Evolutionary conservation across 495 filamentous ascomycete genomes (phyloP).

Genomic region (Lindgomyces ingoldianus): DNA sequence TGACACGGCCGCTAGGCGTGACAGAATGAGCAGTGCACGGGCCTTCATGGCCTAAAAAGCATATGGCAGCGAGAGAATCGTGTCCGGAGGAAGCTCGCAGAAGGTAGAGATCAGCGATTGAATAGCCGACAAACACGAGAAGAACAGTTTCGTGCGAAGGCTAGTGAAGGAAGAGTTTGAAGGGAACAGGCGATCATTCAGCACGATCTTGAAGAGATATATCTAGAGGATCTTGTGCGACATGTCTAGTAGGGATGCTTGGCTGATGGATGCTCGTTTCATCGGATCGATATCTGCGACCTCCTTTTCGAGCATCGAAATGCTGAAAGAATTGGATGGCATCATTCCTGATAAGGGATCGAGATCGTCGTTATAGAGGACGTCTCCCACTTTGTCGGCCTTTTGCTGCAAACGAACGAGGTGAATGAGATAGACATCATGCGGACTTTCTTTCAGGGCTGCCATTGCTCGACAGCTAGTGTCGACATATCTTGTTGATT

Average conservation of each 20-base stretch:
- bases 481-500: background rate
- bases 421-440: conserved; percentile 1
- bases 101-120: background rate
- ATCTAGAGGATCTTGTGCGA: background rate
- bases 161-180: background rate
- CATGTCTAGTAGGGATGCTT: background rate
- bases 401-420: conserved; percentile 4
- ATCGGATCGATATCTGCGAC: background rate
- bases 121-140: background rate
- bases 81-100: background rate
- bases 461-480: background rate
- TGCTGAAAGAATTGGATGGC: background rate
- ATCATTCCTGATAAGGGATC: background rate
- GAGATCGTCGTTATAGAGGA: background rate
- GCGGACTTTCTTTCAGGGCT: background rate
- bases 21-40: conserved; percentile 2
- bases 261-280: background rate
- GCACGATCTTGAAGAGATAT: conserved; percentile 10
- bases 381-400: background rate
- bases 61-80: background rate
- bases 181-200: background rate
- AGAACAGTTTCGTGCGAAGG: background rate
- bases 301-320: background rate
- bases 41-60: background rate
- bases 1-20: background rate